Percentiles rank a stretch among this genome's conserved stretches.
These are phyloP conservation scores for Poa annua DNA, from an alignment of 176 grass and related monocot species.

Conservation along the genomic window DNA sequence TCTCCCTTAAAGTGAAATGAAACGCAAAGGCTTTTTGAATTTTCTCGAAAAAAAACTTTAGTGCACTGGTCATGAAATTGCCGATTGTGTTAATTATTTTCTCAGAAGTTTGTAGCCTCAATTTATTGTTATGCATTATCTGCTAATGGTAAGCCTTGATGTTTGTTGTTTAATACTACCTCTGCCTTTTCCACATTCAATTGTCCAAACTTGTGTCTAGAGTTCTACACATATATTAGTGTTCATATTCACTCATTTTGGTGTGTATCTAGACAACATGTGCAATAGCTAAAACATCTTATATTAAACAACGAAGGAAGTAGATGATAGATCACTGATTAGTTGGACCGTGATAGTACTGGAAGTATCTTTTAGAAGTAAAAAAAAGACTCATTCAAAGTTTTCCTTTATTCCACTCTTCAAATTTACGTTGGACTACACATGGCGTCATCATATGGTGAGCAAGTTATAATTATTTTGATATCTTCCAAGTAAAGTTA, in stretches of 20 bases:
- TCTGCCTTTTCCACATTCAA: too few relatives aligned
- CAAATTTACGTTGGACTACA: neutral
- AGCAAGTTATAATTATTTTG: slow-evolving; percentile 12
- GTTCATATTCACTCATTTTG: too few relatives aligned
- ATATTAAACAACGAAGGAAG: too few relatives aligned
- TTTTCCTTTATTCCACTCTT: slow-evolving; percentile 24
- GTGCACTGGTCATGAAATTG: too few relatives aligned
- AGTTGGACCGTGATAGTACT: neutral
- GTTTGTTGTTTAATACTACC: slow-evolving; percentile 13
- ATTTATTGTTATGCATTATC: slow-evolving; percentile 14
- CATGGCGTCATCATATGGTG: neutral
- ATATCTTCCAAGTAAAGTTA: slow-evolving; percentile 22
- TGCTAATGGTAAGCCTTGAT: slow-evolving; percentile 10
- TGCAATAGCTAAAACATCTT: too few relatives aligned
- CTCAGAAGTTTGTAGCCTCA: neutral
- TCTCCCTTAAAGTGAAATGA: too few relatives aligned
- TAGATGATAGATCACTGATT: neutral
- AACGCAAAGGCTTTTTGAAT: too few relatives aligned
- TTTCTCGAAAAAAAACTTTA: too few relatives aligned
- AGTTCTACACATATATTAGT: too few relatives aligned
- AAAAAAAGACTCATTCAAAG: too few relatives aligned
- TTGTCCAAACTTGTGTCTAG: too few relatives aligned
- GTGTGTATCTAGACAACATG: too few relatives aligned
- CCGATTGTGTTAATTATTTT: slow-evolving; percentile 5
- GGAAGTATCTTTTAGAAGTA: neutral